Conservation (phyloP, 371 early-diverging fungal genomes). For the Phascolomyces articulosus region DNA sequence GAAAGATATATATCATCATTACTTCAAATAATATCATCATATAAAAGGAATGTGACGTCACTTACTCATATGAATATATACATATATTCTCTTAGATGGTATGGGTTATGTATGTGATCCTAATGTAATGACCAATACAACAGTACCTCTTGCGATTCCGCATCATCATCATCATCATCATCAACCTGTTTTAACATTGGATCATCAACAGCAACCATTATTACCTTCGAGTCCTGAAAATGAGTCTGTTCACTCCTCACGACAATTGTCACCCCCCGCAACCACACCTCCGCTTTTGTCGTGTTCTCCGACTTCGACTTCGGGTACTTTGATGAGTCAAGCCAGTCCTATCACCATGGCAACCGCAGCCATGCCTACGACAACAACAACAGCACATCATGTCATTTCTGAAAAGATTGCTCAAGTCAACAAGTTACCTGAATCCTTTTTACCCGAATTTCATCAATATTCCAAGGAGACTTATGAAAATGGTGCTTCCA, state of each 20-base stretch:
- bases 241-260: slow-evolving; percentile 6
- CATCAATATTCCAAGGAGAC: slow-evolving; percentile 55
- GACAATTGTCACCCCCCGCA: slow-evolving; percentile 31
- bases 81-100: neutral
- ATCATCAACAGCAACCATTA: slow-evolving; percentile 13
- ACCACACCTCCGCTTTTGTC: slow-evolving; percentile 22
- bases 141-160: slow-evolving; percentile 14
- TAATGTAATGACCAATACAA: slow-evolving; percentile 6
- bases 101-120: slow-evolving; percentile 19
- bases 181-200: slow-evolving; percentile 2
- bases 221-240: slow-evolving; percentile 15
- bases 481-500: slow-evolving; percentile 49
- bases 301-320: slow-evolving; percentile 17
- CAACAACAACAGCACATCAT: slow-evolving; percentile 6
- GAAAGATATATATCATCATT: no score
- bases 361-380: neutral
- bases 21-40: no score
- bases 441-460: slow-evolving; percentile 52
- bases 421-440: slow-evolving; percentile 48
- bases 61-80: neutral
- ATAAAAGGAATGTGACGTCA: slow-evolving; percentile 11
- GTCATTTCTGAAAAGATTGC: slow-evolving; percentile 45
- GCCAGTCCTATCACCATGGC: neutral
- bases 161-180: slow-evolving; percentile 6
- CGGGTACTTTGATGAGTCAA: neutral